Evolutionary conservation across 805 yeast species (phyloP).

Genomic region (Schwanniomyces vanrijiae): DNA sequence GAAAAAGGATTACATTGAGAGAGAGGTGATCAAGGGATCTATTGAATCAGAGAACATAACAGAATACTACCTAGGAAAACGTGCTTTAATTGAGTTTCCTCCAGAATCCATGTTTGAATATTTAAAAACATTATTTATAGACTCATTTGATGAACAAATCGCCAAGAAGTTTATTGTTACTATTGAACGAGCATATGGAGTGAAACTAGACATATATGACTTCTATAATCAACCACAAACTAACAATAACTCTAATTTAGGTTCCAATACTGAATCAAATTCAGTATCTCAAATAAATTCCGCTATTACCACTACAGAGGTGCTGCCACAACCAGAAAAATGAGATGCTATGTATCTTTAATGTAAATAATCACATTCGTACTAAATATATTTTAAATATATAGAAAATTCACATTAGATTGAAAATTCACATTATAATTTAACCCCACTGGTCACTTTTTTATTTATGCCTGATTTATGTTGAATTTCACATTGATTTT

Average conservation of each 20-base stretch:
- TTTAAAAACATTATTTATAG: conserved; percentile 24
- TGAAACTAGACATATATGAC: not conserved
- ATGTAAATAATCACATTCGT: not conserved
- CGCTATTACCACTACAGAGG: not conserved
- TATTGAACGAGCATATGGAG: conserved; percentile 24
- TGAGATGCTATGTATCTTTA: not conserved
- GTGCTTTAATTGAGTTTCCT: conserved; percentile 32
- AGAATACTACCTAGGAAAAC: conserved; percentile 31
- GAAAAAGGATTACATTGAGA: conserved; percentile 28
- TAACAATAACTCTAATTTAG: not conserved
- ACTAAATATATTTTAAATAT: not conserved
- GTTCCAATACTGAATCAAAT: not conserved
- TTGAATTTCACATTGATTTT: not conserved
- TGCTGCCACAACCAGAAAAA: not conserved
- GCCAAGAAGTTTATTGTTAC: conserved; percentile 19
- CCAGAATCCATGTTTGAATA: conserved; percentile 27
- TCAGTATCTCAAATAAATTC: not conserved
- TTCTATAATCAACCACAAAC: not conserved
- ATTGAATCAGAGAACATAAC: conserved; percentile 15
- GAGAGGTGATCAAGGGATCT: conserved; percentile 10
- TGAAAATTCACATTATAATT: not conserved
- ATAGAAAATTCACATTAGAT: not conserved
- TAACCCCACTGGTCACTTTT: not conserved
- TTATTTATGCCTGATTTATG: no score
- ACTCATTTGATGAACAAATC: conserved; percentile 18